A percentile compares a stretch with the other conserved stretches of the same genome.
phyloP scores from a whole-genome alignment of 768 basidiomycete genomes.

The Serpula lacrymans region DNA sequence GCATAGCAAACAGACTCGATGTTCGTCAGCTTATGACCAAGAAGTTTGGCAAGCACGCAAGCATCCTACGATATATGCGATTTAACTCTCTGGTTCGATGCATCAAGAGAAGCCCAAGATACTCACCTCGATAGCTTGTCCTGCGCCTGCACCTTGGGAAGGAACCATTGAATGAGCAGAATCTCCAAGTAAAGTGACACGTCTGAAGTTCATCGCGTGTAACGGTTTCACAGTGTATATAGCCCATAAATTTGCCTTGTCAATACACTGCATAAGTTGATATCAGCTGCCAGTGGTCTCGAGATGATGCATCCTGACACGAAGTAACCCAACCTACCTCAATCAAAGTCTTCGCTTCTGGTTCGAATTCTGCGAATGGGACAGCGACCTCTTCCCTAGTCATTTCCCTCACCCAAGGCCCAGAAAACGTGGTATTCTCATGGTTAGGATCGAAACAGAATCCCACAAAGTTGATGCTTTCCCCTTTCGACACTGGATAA shows the following conservation, averaged over 20 bases:
- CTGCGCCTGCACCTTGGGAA: slow-evolving; percentile 42
- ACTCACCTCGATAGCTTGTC: slow-evolving; percentile 41
- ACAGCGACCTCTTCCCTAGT: slow-evolving; percentile 42
- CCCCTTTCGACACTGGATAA: slow-evolving; percentile 59
- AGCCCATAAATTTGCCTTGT: slow-evolving; percentile 56
- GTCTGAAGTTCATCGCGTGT: slow-evolving; percentile 46
- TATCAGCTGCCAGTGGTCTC: too few species aligned
- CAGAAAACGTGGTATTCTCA: slow-evolving; percentile 42
- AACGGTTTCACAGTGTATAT: slow-evolving; percentile 57
- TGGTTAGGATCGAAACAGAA: slow-evolving; percentile 48
- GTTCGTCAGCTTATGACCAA: slow-evolving; percentile 42
- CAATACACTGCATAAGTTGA: slow-evolving; percentile 60
- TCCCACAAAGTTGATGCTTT: slow-evolving; percentile 60
- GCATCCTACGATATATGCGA: slow-evolving; percentile 29
- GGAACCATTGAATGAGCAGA: slow-evolving; percentile 42
- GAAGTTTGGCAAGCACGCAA: slow-evolving; percentile 32
- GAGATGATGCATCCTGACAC: too few species aligned
- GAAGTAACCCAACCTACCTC: too few species aligned
- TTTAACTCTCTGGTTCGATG: too few species aligned
- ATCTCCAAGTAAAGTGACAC: slow-evolving; percentile 47
- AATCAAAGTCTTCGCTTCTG: slow-evolving; percentile 54
- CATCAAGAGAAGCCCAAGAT: too few species aligned
- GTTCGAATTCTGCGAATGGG: slow-evolving; percentile 53
- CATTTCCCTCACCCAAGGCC: slow-evolving; percentile 48
- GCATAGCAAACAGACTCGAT: slow-evolving; percentile 38